Evolutionary conservation across 148 eudicot genomes (phyloP).

Genomic region (Polygonum maritimum): DNA sequence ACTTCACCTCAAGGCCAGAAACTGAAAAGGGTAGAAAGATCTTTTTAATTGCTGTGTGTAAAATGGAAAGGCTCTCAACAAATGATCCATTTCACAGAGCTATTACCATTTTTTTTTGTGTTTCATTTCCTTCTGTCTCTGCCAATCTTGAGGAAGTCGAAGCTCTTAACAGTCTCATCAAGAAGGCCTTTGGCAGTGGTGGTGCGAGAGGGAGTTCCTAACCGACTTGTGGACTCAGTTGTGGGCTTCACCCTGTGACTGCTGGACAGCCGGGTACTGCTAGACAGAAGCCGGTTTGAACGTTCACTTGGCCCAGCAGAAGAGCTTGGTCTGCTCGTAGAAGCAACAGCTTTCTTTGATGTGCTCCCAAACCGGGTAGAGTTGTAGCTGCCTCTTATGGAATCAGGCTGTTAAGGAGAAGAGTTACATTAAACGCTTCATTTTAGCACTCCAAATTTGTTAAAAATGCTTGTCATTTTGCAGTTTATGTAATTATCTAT

Average conservation of each 20-base stretch:
- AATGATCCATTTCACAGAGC: not conserved
- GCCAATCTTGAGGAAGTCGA: conserved; percentile 25
- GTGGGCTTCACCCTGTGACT: conserved; percentile 30
- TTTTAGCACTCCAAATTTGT: too few species aligned
- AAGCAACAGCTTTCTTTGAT: conserved; percentile 31
- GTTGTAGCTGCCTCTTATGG: conserved; percentile 18
- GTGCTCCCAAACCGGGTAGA: conserved; percentile 31
- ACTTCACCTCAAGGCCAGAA: not conserved
- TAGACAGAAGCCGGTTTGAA: conserved; percentile 21
- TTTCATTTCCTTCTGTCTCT: conserved; percentile 30
- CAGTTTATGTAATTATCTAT: too few species aligned
- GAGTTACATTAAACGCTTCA: not conserved
- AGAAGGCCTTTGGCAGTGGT: conserved; percentile 20
- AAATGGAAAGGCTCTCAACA: not conserved
- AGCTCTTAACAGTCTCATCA: conserved; percentile 30
- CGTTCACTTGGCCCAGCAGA: conserved; percentile 28
- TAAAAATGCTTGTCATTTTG: too few species aligned
- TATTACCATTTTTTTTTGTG: not conserved
- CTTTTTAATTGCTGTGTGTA: not conserved
- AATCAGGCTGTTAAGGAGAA: conserved; percentile 19
- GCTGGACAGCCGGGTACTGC: conserved; percentile 21
- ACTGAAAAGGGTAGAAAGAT: not conserved
- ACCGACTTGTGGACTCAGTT: conserved; percentile 29
- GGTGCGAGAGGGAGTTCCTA: conserved; percentile 28
- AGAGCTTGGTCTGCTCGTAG: conserved; percentile 32